Base-by-base conservation (phyloP, 2,329 filamentous ascomycete species). In the Hypoxylon sp. region DNA sequence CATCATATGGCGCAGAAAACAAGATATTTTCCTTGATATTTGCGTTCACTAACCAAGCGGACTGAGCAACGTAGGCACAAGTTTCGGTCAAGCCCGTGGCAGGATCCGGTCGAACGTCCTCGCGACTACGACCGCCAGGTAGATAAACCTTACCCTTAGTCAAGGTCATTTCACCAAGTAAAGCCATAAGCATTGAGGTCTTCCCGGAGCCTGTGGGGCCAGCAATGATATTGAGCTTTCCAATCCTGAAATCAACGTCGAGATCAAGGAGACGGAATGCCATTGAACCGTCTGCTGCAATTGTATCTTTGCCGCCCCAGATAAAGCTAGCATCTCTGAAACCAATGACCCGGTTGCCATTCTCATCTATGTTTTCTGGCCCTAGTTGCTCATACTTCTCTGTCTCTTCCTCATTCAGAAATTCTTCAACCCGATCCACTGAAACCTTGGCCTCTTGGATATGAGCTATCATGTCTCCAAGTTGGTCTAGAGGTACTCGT, bases 381-480 rank as follows among this genome's bases (percentile, higher is more conserved):
- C 90, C 88, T 1, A 99, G 86, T 77, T 98, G 96, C 39, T 88
- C 85, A 77, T 98, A 98, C 80, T 99, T 99, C 65, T 97, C 94
- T 0, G 96, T 99, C 82, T 99, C 96, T 6, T 96, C 94, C 78
- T 99, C 96, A 63, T 87, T 90, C 46, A 99, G 81, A 75, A 98
- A 99, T 74, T 97, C 92, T 77, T 99, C 95, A 6, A 99, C 93
- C 84, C 96, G 94, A 76, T 98, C 94, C 57, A 99, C 90, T 0
- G 96, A 99, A 19, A 99, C 95, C 82, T 97, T 97, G 24, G 94
- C 93, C 81, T 99, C 96, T 82, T 98, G 94, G 3, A 99, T 94
- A 81, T 98, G 96, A 10, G 96, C 96, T 77, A 98, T 92, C 96
- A 99, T 99, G 80, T 99, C 96, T 55, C 96, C 96, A 59, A 99